Percentiles rank a stretch among this genome's conserved stretches.
These are phyloP conservation scores for Colletotrichum lindemuthianum DNA, from an alignment of 2,329 filamentous ascomycete species.

Conservation along the genomic window DNA sequence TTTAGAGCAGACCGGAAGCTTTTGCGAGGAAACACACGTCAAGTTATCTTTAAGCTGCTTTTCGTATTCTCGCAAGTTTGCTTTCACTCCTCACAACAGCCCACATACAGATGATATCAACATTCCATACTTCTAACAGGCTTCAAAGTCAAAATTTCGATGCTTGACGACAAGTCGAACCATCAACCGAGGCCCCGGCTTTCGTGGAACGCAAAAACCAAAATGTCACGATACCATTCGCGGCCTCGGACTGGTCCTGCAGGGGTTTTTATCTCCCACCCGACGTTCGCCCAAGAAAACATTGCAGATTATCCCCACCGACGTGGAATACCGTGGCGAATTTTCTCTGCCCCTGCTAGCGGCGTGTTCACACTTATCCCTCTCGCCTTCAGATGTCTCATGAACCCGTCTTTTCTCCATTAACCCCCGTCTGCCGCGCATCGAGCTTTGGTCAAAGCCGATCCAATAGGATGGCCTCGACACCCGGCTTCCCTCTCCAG, in stretches of 20 bases:
- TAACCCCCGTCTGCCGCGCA: neutral
- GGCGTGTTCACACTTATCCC: neutral
- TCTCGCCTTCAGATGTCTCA: neutral
- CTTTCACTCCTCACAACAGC: no score
- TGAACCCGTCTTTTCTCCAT: neutral
- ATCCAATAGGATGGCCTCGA: slow-evolving; percentile 12
- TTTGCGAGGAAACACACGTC: no score
- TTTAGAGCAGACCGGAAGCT: no score
- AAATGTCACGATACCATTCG: slow-evolving; percentile 4
- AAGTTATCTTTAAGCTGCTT: no score
- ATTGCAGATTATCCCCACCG: slow-evolving; percentile 1
- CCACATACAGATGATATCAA: neutral
- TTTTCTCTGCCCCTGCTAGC: slow-evolving; percentile 17
- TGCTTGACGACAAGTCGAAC: no score
- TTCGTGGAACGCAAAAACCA: neutral
- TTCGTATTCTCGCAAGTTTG: no score
- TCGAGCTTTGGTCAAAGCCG: neutral
- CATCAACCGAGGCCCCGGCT: neutral
- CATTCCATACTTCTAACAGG: neutral
- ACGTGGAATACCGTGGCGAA: slow-evolving; percentile 16
- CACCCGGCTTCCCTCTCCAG: neutral
- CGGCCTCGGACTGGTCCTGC: slow-evolving; percentile 8
- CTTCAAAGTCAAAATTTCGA: no score
- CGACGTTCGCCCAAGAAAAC: neutral
- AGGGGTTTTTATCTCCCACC: slow-evolving; percentile 4